phyloP scores from a whole-genome alignment of 768 basidiomycete genomes.

The Suillus placidus region DNA sequence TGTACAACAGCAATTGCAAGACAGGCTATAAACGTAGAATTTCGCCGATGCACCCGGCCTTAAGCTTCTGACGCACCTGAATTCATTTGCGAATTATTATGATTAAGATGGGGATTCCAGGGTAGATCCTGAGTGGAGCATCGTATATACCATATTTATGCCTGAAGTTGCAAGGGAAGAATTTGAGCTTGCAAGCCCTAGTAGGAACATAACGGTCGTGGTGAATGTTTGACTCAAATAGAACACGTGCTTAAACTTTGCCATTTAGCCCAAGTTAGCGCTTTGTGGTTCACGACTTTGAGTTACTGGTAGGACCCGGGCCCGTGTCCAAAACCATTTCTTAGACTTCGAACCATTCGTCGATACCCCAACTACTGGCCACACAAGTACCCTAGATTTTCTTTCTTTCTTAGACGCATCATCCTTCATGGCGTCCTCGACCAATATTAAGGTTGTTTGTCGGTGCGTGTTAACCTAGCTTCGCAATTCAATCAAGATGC shows the following conservation, averaged over 20 bases:
- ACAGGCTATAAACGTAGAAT: neutral
- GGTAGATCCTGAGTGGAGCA: neutral
- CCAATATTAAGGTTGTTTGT: slow-evolving; percentile 98
- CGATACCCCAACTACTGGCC: slow-evolving; percentile 24
- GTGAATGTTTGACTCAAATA: slow-evolving; percentile 19
- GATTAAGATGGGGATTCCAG: neutral
- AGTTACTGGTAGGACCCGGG: neutral
- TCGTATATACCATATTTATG: neutral
- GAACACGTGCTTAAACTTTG: slow-evolving; percentile 12
- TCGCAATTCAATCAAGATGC: slow-evolving; percentile 13
- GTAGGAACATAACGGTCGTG: too few species aligned
- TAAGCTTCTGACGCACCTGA: neutral
- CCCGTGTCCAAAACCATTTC: slow-evolving; percentile 13
- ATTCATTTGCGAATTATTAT: neutral
- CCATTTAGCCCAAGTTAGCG: slow-evolving; percentile 20
- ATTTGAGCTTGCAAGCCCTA: neutral
- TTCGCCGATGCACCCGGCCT: neutral
- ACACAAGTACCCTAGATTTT: slow-evolving; percentile 18
- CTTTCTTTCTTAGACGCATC: slow-evolving; percentile 26
- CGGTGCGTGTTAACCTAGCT: slow-evolving; percentile 62
- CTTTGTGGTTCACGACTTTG: slow-evolving; percentile 2
- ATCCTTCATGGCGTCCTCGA: slow-evolving; percentile 68
- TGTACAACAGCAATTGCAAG: slow-evolving; percentile 27
- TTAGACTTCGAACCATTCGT: slow-evolving; percentile 3
- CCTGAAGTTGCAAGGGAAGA: neutral